Percentiles rank a stretch among this genome's conserved stretches.
phyloP scores from a whole-genome alignment of 169 alveolate genomes.

The Babesia sp. region DNA sequence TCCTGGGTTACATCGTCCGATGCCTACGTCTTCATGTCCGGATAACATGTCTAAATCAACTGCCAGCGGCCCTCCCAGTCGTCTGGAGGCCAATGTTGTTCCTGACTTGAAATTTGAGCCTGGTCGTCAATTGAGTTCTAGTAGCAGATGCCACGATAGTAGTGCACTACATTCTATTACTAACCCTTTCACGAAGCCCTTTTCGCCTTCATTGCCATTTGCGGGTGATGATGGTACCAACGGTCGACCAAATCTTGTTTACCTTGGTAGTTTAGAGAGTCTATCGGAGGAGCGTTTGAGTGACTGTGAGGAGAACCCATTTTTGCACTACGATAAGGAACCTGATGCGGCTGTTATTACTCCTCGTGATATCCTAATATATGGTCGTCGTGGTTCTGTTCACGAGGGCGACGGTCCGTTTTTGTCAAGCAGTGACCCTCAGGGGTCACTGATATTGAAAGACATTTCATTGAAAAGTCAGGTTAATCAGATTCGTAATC shows the following conservation, averaged over 20 bases:
- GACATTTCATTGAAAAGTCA: slow-evolving; percentile 44
- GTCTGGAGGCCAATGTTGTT: no score
- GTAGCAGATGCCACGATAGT: no score
- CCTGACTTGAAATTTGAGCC: no score
- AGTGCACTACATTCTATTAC: no score
- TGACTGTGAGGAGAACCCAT: slow-evolving; percentile 25
- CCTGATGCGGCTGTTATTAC: slow-evolving; percentile 1
- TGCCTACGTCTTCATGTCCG: no score
- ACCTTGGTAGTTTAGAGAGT: slow-evolving; percentile 2
- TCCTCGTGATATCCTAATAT: slow-evolving; percentile 5
- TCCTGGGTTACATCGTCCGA: no score
- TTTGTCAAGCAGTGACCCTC: not conserved
- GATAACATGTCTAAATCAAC: no score
- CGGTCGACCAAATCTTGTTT: not conserved
- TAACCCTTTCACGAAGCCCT: no score
- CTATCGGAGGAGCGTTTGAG: not conserved
- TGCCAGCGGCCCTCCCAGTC: no score
- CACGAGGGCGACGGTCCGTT: slow-evolving; percentile 2
- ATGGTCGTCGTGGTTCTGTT: slow-evolving; percentile 14
- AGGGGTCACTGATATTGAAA: slow-evolving; percentile 18
- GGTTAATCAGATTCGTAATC: slow-evolving; percentile 22
- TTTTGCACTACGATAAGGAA: not conserved
- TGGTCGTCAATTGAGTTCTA: no score
- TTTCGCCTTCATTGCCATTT: no score
- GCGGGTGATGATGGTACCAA: no score